A percentile compares a stretch with the other conserved stretches of the same genome.
phyloP scores from a whole-genome alignment of 495 filamentous ascomycete genomes.

The Recurvomyces mirabilis region DNA sequence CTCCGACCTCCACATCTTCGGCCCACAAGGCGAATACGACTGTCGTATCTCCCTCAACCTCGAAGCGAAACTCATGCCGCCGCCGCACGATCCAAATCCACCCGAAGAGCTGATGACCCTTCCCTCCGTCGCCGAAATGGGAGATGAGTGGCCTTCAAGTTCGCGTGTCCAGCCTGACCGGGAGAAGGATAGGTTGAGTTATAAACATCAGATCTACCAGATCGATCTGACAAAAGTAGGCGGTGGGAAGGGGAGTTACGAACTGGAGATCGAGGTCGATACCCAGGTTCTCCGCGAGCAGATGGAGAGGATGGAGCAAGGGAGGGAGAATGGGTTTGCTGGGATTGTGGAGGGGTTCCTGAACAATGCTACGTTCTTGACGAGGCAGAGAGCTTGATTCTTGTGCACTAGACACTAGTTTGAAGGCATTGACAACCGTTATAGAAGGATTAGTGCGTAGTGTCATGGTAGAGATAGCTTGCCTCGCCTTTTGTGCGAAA shows the following conservation, averaged over 20 bases:
- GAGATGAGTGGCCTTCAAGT: slow-evolving; percentile 16
- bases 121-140: slow-evolving; percentile 39
- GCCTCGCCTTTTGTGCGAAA: too few relatives aligned
- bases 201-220: slow-evolving; percentile 72
- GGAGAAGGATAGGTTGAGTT: slow-evolving; percentile 80
- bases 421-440: too few relatives aligned
- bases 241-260: slow-evolving; percentile 47
- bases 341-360: slow-evolving; percentile 70
- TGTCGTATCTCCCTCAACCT: slow-evolving; percentile 83
- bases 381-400: slow-evolving; percentile 11
- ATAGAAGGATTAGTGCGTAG: too few relatives aligned
- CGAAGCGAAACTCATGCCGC: slow-evolving; percentile 69
- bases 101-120: too few relatives aligned
- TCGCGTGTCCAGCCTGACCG: slow-evolving; percentile 40
- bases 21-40: slow-evolving; percentile 61
- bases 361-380: slow-evolving; percentile 53
- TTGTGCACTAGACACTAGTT: too few relatives aligned
- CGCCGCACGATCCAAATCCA: background rate
- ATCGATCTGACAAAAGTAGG: slow-evolving; percentile 85
- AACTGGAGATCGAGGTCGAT: slow-evolving; percentile 77
- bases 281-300: slow-evolving; percentile 56
- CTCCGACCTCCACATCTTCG: slow-evolving; percentile 71
- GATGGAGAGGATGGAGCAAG: slow-evolving; percentile 45
- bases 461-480: too few relatives aligned
- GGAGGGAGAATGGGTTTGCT: slow-evolving; percentile 56